phyloP scores from a whole-genome alignment of 345 rosid species.

The Ricinus communis region DNA sequence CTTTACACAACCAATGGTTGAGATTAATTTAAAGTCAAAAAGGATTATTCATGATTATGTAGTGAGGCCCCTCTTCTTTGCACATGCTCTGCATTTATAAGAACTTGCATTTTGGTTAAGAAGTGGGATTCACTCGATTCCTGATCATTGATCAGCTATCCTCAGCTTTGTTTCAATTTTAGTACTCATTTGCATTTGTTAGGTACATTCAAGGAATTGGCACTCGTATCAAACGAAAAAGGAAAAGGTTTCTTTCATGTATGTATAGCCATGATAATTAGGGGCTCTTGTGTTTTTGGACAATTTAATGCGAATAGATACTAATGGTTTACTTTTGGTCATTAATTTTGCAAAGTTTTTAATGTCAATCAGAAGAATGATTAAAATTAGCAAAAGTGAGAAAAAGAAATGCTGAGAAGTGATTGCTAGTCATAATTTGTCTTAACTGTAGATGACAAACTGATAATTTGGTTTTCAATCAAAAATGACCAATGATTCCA shows the following conservation, averaged over 20 bases:
- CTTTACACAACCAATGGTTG: conserved; percentile 10
- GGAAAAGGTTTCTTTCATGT: no score
- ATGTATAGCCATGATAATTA: no score
- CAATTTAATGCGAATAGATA: no score
- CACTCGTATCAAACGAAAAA: neutral
- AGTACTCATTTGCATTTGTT: neutral
- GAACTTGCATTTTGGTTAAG: conserved; percentile 7
- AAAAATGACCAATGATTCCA: conserved; percentile 9
- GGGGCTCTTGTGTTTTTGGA: no score
- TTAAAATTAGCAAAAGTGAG: no score
- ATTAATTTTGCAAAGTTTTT: no score
- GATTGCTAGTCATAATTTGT: neutral
- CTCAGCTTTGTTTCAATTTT: conserved; percentile 14
- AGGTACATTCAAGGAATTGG: neutral
- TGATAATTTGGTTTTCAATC: conserved; percentile 7
- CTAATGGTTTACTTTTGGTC: no score
- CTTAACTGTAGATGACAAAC: neutral
- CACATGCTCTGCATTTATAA: conserved; percentile 47
- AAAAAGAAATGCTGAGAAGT: neutral
- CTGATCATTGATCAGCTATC: neutral
- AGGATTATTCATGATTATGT: conserved; percentile 1
- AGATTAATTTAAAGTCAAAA: neutral
- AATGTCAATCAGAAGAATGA: no score
- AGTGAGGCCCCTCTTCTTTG: conserved; percentile 30
- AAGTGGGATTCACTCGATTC: conserved; percentile 21